Conservation (phyloP, 2,329 filamentous ascomycete species). For the Eutypella sp. region DNA sequence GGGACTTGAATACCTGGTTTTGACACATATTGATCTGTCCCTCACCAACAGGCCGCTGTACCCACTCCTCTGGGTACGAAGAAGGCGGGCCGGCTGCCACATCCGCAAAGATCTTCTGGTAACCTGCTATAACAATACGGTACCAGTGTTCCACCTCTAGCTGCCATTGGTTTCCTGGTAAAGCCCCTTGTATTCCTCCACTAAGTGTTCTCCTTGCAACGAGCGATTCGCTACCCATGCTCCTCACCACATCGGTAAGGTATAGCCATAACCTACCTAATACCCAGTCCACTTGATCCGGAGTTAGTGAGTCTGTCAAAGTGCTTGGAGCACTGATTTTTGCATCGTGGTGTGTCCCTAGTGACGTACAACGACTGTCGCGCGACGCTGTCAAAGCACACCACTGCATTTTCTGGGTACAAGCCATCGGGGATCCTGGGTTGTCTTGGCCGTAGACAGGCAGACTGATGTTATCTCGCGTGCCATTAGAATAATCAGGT, state of each 20-base stretch:
- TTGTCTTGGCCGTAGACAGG: not conserved
- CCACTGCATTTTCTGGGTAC: too few species aligned
- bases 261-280: too few species aligned
- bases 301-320: too few species aligned
- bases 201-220: not conserved
- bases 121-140: not conserved
- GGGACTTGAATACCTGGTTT: slow-evolving; percentile 2
- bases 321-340: too few species aligned
- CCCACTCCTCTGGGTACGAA: not conserved
- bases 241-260: too few species aligned
- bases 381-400: too few species aligned
- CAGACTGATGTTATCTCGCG: not conserved
- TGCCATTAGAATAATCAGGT: not conserved
- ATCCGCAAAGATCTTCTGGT: not conserved
- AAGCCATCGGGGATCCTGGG: not conserved
- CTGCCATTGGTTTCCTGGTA: slow-evolving; percentile 3
- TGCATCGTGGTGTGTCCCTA: too few species aligned
- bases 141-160: not conserved
- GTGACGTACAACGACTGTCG: too few species aligned
- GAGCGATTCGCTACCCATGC: too few species aligned
- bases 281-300: too few species aligned
- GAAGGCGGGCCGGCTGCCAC: not conserved
- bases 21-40: not conserved
- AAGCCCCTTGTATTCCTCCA: not conserved
- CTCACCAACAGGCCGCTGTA: not conserved